Evolutionary conservation across 331 rosid species (phyloP).

Genomic region (Pyrus hybrid): DNA sequence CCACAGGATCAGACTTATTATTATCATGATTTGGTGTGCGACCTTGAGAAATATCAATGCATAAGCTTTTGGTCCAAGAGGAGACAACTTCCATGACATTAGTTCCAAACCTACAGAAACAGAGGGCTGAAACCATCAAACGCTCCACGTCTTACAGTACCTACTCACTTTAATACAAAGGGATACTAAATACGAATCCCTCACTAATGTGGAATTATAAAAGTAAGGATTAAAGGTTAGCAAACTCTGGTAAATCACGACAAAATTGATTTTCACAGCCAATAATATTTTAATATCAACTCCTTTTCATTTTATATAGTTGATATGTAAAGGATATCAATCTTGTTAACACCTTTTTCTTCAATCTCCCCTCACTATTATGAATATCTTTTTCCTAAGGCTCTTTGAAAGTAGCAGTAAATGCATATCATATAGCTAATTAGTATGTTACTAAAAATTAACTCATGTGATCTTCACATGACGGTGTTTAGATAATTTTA

Average conservation of each 20-base stretch:
- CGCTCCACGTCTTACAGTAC: not conserved
- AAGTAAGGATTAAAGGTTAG: not conserved
- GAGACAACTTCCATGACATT: constrained; percentile 89
- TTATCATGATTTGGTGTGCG: constrained; percentile 50
- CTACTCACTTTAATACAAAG: not conserved
- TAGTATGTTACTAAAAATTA: not conserved
- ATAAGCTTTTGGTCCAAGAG: constrained; percentile 84
- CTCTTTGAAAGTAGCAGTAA: not conserved
- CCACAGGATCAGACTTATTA: constrained; percentile 44
- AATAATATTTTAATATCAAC: too few relatives aligned
- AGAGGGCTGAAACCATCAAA: not conserved
- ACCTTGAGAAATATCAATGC: constrained; percentile 62
- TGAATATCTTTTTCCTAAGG: not conserved
- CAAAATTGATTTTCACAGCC: not conserved
- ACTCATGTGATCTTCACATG: too few relatives aligned
- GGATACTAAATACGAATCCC: not conserved
- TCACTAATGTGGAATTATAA: not conserved
- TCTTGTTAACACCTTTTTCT: not conserved
- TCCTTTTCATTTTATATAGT: not conserved
- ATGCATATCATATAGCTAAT: too few relatives aligned
- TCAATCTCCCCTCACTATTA: not conserved
- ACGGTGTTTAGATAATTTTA: too few relatives aligned
- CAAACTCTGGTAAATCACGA: not conserved
- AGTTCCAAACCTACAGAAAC: constrained; percentile 68
- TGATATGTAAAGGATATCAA: not conserved